phyloP scores from a whole-genome alignment of 306 rosid species.

The Vicia sativa region DNA sequence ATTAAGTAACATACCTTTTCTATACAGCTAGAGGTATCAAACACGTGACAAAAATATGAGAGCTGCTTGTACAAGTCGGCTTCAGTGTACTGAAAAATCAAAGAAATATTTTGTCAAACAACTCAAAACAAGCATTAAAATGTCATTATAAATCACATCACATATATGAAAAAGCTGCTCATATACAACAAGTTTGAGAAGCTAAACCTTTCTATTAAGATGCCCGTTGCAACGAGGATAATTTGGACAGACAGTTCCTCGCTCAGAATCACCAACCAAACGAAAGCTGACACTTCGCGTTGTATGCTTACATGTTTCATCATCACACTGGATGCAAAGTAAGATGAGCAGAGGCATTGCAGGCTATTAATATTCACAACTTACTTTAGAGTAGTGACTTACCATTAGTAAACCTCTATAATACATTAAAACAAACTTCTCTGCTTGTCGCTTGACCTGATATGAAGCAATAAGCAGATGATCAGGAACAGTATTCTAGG shows the following conservation, averaged over 20 bases:
- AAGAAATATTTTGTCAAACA: constrained; percentile 8
- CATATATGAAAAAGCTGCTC: constrained; percentile 8
- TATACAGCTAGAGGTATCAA: constrained; percentile 61
- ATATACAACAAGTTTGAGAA: constrained; percentile 20
- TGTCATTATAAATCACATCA: constrained; percentile 9
- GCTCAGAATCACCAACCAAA: constrained; percentile 85
- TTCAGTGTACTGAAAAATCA: constrained; percentile 72
- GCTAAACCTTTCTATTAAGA: constrained; percentile 72
- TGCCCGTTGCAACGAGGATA: constrained; percentile 88
- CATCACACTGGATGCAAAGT: constrained; percentile 76
- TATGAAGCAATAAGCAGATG: constrained; percentile 36
- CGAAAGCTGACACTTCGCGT: constrained; percentile 78
- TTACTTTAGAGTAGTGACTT: constrained; percentile 36
- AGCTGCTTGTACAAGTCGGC: constrained; percentile 86
- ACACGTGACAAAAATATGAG: constrained; percentile 71
- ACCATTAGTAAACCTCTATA: constrained; percentile 77
- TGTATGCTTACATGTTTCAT: constrained; percentile 80
- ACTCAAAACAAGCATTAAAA: constrained; percentile 16
- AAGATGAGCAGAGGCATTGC: constrained; percentile 7
- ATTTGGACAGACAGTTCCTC: constrained; percentile 92
- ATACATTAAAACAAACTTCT: constrained; percentile 66
- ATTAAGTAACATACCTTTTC: constrained; percentile 66
- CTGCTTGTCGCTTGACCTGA: constrained; percentile 92
- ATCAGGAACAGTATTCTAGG: constrained; percentile 20
- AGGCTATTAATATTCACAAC: constrained; percentile 16